phyloP scores from a whole-genome alignment of 176 grass and related monocot genomes.

The Neostapfia colusana region DNA sequence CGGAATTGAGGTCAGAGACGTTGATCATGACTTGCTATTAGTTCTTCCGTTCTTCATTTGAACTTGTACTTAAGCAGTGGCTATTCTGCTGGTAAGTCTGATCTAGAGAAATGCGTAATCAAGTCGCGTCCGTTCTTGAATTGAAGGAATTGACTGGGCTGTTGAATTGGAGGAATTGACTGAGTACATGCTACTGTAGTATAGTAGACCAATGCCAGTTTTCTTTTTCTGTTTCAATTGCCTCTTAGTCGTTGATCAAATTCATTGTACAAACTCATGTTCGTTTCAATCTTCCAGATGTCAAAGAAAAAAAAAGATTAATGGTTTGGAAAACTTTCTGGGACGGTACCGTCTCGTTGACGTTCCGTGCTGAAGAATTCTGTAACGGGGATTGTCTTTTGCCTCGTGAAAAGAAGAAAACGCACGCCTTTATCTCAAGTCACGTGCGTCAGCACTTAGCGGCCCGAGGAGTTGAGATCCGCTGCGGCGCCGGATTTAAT shows the following conservation, averaged over 20 bases:
- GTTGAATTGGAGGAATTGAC: background rate
- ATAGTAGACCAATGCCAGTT: background rate
- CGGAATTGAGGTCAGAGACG: slow-evolving; percentile 15
- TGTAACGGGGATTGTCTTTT: slow-evolving; percentile 7
- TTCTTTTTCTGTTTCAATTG: background rate
- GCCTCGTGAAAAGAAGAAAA: background rate
- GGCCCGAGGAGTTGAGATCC: slow-evolving; percentile 19
- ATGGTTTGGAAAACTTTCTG: background rate
- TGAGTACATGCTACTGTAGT: background rate
- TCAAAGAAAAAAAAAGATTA: background rate
- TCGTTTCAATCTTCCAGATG: background rate
- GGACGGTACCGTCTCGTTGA: background rate
- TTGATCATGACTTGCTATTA: slow-evolving; percentile 2
- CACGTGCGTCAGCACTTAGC: slow-evolving; percentile 49
- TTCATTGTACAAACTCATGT: background rate
- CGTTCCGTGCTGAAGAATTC: background rate
- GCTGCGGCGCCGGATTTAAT: slow-evolving; percentile 19
- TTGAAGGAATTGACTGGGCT: background rate
- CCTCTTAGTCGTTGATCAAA: slow-evolving; percentile 23
- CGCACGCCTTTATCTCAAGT: slow-evolving; percentile 16
- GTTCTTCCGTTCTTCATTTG: background rate
- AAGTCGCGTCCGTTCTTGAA: slow-evolving; percentile 26
- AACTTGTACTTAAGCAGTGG: background rate
- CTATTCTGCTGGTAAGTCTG: too few species aligned
- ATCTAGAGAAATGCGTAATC: background rate